Conservation (phyloP, 306 rosid species). For the Phaseolus lunatus region DNA sequence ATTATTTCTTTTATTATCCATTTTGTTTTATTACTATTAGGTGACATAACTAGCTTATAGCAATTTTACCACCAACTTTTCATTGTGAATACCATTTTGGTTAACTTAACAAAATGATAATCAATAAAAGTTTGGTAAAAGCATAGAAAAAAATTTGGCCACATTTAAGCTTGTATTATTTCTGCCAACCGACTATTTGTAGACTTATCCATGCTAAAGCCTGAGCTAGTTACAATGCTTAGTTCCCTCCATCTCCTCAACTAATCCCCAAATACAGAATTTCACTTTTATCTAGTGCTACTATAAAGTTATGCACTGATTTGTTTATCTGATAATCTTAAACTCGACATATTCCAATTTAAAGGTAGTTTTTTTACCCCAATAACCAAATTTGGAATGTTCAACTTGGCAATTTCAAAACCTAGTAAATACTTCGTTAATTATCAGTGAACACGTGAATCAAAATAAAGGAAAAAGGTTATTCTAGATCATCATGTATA, state of each 20-base stretch:
- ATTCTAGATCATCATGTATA: neutral
- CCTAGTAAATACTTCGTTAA: constrained; percentile 20
- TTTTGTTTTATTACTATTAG: constrained; percentile 28
- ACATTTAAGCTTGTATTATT: constrained; percentile 1
- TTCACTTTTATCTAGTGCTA: constrained; percentile 16
- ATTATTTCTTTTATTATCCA: neutral
- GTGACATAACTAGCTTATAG: neutral
- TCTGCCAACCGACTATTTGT: neutral
- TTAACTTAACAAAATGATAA: constrained; percentile 9
- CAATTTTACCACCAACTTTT: neutral
- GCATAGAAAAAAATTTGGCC: neutral
- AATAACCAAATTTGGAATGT: constrained; percentile 13
- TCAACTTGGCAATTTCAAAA: neutral
- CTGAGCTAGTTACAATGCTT: constrained; percentile 5
- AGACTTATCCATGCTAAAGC: constrained; percentile 1
- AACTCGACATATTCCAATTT: neutral
- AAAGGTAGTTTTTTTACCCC: neutral
- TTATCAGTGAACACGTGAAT: neutral
- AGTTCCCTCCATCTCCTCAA: neutral
- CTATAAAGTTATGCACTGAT: neutral
- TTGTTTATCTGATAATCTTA: neutral
- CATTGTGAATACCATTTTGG: constrained; percentile 1
- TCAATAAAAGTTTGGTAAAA: neutral
- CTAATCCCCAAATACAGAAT: constrained; percentile 7
- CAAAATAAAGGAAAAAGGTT: constrained; percentile 2